These are phyloP conservation scores for Aspergillus mulundensis DNA, from an alignment of 495 filamentous ascomycete species.

Conservation along the genomic window DNA sequence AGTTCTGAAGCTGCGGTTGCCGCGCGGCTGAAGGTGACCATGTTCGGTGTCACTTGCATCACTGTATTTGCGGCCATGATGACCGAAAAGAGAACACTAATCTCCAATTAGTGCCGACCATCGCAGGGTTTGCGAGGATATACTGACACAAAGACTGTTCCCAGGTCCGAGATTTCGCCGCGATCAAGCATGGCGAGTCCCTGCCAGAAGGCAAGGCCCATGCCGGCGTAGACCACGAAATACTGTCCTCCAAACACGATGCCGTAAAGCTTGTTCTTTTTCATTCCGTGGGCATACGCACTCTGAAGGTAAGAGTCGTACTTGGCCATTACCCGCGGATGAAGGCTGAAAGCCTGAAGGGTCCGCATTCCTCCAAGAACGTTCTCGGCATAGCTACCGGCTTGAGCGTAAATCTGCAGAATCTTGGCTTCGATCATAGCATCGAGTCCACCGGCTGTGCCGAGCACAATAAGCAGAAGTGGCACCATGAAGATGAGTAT, in stretches of 20 bases:
- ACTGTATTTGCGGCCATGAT: neutral
- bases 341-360: slow-evolving; percentile 48
- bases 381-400: slow-evolving; percentile 39
- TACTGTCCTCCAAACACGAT: slow-evolving; percentile 39
- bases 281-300: slow-evolving; percentile 23
- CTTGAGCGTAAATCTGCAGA: slow-evolving; percentile 9
- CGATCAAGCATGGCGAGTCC: slow-evolving; percentile 35
- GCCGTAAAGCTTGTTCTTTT: slow-evolving; percentile 32
- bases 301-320: slow-evolving; percentile 26
- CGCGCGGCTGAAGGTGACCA: slow-evolving; percentile 28
- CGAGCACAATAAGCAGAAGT: slow-evolving; percentile 21
- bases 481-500: slow-evolving; percentile 29
- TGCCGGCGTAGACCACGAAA: slow-evolving; percentile 37
- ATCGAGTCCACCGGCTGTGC: slow-evolving; percentile 8
- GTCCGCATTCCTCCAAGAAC: slow-evolving; percentile 40
- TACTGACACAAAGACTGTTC: slow-evolving; percentile 41
- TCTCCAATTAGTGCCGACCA: neutral
- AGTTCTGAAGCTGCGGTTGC: slow-evolving; percentile 38
- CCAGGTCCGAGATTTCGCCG: slow-evolving; percentile 27
- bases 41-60: too few species aligned
- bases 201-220: slow-evolving; percentile 48
- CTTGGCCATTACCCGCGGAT: slow-evolving; percentile 26
- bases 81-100: slow-evolving; percentile 30
- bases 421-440: slow-evolving; percentile 20
- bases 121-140: too few species aligned